Percentiles rank a stretch among this genome's conserved stretches.
phyloP scores from a whole-genome alignment of 164 flowering plant genomes.

The Cinnamomum chago region DNA sequence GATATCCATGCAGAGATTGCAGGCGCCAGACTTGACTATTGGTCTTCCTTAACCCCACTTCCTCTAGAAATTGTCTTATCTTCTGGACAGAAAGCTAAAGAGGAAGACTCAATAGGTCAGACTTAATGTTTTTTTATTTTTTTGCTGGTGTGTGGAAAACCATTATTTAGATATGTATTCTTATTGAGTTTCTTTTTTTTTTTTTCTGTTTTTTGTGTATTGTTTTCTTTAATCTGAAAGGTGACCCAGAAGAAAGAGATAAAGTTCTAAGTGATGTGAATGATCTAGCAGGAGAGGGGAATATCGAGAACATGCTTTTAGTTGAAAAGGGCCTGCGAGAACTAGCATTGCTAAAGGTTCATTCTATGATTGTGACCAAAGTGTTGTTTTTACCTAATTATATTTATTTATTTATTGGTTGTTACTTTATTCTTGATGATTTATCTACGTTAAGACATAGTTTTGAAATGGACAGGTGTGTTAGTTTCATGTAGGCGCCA shows the following conservation, averaged over 20 bases:
- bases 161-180: background rate
- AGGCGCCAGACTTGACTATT: slow-evolving; percentile 51
- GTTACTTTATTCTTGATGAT: background rate
- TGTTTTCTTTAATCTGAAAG: slow-evolving; percentile 26
- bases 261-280: slow-evolving; percentile 25
- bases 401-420: background rate
- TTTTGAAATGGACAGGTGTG: background rate
- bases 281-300: slow-evolving; percentile 59
- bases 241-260: slow-evolving; percentile 45
- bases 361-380: slow-evolving; percentile 12
- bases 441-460: background rate
- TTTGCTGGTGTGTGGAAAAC: background rate
- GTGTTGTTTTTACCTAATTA: background rate
- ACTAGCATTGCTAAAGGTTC: slow-evolving; percentile 75
- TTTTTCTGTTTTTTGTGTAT: background rate
- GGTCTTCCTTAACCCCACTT: slow-evolving; percentile 86
- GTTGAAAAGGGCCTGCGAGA: slow-evolving; percentile 90
- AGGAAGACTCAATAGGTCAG: slow-evolving; percentile 45
- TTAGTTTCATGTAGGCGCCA: background rate
- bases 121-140: background rate
- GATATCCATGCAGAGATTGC: slow-evolving; percentile 83
- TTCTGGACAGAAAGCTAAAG: slow-evolving; percentile 82
- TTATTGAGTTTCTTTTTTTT: background rate
- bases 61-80: slow-evolving; percentile 75
- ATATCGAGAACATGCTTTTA: slow-evolving; percentile 79